phyloP scores from a whole-genome alignment of 768 basidiomycete species.

The Dentipellis fragilis region DNA sequence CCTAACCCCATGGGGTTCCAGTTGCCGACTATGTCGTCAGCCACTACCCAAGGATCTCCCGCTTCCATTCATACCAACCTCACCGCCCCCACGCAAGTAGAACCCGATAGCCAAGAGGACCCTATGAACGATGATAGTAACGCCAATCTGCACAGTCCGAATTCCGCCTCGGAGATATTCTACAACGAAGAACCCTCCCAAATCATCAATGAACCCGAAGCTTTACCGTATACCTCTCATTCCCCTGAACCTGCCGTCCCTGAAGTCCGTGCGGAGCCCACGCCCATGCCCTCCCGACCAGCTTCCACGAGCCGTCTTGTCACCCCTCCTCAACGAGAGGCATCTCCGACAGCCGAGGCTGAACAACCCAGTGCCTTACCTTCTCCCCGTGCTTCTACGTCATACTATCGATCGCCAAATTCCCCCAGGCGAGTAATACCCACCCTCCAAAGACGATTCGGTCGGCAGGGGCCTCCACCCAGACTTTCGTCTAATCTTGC shows the following conservation, averaged over 20 bases:
- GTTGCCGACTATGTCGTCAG: too few relatives aligned
- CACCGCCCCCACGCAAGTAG: too few relatives aligned
- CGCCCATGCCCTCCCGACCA: neutral
- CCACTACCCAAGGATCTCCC: too few relatives aligned
- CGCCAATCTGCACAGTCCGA: neutral
- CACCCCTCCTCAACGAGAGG: neutral
- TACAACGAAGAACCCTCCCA: neutral
- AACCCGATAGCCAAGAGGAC: too few relatives aligned
- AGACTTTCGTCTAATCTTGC: slow-evolving; percentile 37
- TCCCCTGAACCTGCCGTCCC: too few relatives aligned
- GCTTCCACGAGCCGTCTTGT: neutral
- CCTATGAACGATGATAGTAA: too few relatives aligned
- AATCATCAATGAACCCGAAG: neutral
- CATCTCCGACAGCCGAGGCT: neutral
- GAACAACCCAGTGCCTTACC: neutral
- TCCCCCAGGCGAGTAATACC: neutral
- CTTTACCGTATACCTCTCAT: neutral
- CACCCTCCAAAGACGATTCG: slow-evolving; percentile 15
- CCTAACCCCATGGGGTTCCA: too few relatives aligned
- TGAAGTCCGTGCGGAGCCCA: neutral
- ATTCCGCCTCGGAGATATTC: neutral
- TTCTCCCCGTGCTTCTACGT: slow-evolving; percentile 5
- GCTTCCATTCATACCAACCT: too few relatives aligned
- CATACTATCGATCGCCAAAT: slow-evolving; percentile 13
- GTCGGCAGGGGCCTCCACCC: slow-evolving; percentile 19